Conservation (phyloP, 2,329 filamentous ascomycete genomes). For the Pseudopyricularia javanii region DNA sequence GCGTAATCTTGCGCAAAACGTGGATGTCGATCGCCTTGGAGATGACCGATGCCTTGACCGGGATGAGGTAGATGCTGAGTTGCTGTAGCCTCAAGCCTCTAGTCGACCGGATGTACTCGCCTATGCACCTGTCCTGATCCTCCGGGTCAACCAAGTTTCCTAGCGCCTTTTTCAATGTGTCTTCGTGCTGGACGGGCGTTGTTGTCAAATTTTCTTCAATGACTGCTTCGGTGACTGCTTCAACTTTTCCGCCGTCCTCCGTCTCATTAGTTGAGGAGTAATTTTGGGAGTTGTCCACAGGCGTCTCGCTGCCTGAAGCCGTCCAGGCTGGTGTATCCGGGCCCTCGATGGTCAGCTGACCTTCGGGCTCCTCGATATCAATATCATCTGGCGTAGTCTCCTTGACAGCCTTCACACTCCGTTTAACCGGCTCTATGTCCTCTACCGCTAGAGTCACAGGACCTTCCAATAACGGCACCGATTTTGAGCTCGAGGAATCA, state of each 20-base stretch:
- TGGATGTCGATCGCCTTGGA: constrained; percentile 42
- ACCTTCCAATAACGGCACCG: neutral
- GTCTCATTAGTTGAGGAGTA: neutral
- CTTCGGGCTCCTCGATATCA: constrained; percentile 31
- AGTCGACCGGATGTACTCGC: constrained; percentile 43
- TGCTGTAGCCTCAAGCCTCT: constrained; percentile 44
- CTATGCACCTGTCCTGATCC: constrained; percentile 15
- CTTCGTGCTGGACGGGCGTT: neutral
- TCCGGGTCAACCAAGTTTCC: constrained; percentile 12
- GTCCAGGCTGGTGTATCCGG: neutral
- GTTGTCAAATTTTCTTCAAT: neutral
- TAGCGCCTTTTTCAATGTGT: constrained; percentile 6
- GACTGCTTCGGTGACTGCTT: neutral
- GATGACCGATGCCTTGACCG: constrained; percentile 45
- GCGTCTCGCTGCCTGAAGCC: neutral
- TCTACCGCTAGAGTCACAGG: neutral
- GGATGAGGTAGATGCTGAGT: constrained; percentile 45
- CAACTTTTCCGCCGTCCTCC: neutral
- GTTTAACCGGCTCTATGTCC: neutral
- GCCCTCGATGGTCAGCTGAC: constrained; percentile 17
- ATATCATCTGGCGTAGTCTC: constrained; percentile 34
- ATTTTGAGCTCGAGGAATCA: neutral
- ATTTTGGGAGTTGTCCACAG: neutral
- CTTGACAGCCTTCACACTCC: constrained; percentile 4
- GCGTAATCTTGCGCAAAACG: constrained; percentile 42